phyloP scores from a whole-genome alignment of 2,329 filamentous ascomycete species.

The Stagonosporopsis rhizophila region DNA sequence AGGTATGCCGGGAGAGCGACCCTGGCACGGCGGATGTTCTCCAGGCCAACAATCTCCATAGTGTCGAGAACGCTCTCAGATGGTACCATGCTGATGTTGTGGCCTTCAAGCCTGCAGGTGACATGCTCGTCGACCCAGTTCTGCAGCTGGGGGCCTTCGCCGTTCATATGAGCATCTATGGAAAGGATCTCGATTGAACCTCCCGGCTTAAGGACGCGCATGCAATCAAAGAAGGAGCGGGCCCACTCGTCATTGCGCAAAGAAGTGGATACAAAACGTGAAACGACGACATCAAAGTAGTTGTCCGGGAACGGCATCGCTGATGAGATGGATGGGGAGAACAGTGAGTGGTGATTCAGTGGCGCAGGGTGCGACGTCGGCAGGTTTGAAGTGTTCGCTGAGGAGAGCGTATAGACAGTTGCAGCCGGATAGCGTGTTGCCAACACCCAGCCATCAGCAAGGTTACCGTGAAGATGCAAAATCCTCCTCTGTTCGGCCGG shows the following conservation, averaged over 20 bases:
- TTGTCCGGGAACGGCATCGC: conserved; percentile 34
- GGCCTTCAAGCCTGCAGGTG: conserved; percentile 29
- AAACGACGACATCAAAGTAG: conserved; percentile 38
- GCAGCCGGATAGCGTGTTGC: conserved; percentile 34
- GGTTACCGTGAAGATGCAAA: conserved; percentile 35
- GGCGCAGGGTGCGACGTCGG: conserved; percentile 36
- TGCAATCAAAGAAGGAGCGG: conserved; percentile 38
- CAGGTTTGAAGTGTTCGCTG: conserved; percentile 24
- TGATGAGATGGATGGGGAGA: conserved; percentile 30
- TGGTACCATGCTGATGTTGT: conserved; percentile 31
- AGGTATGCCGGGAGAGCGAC: conserved; percentile 33
- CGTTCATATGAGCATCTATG: conserved; percentile 34
- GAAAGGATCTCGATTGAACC: conserved; percentile 38
- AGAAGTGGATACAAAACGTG: conserved; percentile 31
- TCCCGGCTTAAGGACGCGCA: conserved; percentile 38
- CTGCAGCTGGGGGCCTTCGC: conserved; percentile 31
- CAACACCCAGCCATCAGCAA: conserved; percentile 39
- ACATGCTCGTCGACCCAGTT: conserved; percentile 36
- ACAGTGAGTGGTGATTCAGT: conserved; percentile 38
- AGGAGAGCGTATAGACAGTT: conserved; percentile 36
- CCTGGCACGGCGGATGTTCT: conserved; percentile 38
- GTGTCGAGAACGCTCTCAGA: conserved; percentile 39
- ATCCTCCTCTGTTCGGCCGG: conserved; percentile 33
- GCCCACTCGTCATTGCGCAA: conserved; percentile 39
- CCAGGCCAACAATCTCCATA: conserved; percentile 38